Evolutionary conservation across 73 alveolate genomes (phyloP).

Genomic region (Loxodes magnus): DNA sequence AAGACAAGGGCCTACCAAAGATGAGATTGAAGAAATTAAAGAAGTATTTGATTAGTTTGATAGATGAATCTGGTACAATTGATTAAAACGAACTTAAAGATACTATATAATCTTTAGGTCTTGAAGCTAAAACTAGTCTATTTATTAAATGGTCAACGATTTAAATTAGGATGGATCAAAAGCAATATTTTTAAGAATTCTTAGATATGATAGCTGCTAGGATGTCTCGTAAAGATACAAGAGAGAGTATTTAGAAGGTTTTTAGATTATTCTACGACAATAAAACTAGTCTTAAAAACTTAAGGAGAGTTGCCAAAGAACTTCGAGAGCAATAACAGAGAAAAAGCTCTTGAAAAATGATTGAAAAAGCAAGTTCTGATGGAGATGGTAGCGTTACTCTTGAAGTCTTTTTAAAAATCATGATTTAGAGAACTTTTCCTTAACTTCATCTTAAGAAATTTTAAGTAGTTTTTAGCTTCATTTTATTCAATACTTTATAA

Average conservation of each 20-base stretch:
- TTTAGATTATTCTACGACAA: constrained; percentile 72
- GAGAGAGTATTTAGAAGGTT: constrained; percentile 61
- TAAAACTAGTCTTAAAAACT: constrained; percentile 43
- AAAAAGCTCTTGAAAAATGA: constrained; percentile 68
- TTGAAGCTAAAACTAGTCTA: constrained; percentile 79
- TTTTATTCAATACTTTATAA: no score
- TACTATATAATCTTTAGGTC: constrained; percentile 81
- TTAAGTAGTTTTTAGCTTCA: no score
- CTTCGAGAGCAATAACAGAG: constrained; percentile 69
- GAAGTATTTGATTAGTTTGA: constrained; percentile 90
- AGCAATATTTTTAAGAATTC: constrained; percentile 89
- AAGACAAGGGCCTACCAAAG: constrained; percentile 71
- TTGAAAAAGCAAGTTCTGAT: constrained; percentile 73
- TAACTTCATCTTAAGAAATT: no score
- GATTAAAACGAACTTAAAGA: constrained; percentile 88
- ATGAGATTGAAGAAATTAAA: constrained; percentile 78
- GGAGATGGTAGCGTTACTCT: constrained; percentile 73
- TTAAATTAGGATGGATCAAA: constrained; percentile 80
- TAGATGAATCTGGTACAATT: constrained; percentile 80
- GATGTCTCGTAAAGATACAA: constrained; percentile 57
- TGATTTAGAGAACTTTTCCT: constrained; percentile 23
- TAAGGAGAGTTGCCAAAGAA: constrained; percentile 68
- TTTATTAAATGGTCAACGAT: constrained; percentile 81
- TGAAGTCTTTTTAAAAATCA: constrained; percentile 65
- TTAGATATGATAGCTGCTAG: constrained; percentile 63